Conservation (phyloP, 352 stramenopile species). For the Pythium brassicae region DNA sequence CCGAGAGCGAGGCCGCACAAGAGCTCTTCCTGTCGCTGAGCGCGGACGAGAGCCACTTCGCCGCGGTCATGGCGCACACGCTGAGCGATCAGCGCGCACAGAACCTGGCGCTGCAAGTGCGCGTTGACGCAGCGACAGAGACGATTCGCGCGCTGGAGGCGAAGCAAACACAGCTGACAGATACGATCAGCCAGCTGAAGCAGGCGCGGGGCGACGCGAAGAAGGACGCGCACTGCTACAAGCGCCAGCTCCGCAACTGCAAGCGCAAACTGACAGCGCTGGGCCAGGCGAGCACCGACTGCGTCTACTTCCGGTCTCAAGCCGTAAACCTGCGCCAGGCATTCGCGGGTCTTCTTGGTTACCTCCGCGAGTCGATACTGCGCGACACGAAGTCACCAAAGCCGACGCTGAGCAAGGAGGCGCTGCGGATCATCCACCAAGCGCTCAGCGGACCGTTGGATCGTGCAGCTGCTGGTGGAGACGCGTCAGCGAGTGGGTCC, state of each 20-base stretch:
- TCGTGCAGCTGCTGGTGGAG: neutral
- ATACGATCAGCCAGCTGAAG: slow-evolving; percentile 42
- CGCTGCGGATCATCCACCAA: slow-evolving; percentile 26
- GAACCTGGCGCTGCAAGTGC: slow-evolving; percentile 25
- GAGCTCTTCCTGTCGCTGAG: slow-evolving; percentile 58
- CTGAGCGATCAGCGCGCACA: slow-evolving; percentile 34
- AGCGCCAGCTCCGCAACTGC: slow-evolving; percentile 43
- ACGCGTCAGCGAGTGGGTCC: neutral
- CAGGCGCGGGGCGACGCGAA: slow-evolving; percentile 38
- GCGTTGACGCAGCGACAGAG: slow-evolving; percentile 17
- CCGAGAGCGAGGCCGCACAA: slow-evolving; percentile 54
- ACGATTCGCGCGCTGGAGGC: slow-evolving; percentile 23
- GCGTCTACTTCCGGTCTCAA: slow-evolving; percentile 41
- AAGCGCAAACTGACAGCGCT: slow-evolving; percentile 34
- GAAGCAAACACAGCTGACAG: slow-evolving; percentile 36
- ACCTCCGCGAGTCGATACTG: slow-evolving; percentile 43
- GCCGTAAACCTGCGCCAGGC: slow-evolving; percentile 27
- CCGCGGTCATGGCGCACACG: slow-evolving; percentile 41
- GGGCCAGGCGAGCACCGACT: slow-evolving; percentile 24
- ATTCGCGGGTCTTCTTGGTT: slow-evolving; percentile 32
- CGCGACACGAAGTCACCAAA: slow-evolving; percentile 58
- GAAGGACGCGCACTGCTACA: slow-evolving; percentile 59
- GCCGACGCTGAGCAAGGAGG: slow-evolving; percentile 54
- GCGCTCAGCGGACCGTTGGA: slow-evolving; percentile 3
- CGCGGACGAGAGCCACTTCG: slow-evolving; percentile 53